A percentile compares a stretch with the other conserved stretches of the same genome.
phyloP scores from a whole-genome alignment of 805 yeast genomes.

The Helenozyma baotianmanensis region DNA sequence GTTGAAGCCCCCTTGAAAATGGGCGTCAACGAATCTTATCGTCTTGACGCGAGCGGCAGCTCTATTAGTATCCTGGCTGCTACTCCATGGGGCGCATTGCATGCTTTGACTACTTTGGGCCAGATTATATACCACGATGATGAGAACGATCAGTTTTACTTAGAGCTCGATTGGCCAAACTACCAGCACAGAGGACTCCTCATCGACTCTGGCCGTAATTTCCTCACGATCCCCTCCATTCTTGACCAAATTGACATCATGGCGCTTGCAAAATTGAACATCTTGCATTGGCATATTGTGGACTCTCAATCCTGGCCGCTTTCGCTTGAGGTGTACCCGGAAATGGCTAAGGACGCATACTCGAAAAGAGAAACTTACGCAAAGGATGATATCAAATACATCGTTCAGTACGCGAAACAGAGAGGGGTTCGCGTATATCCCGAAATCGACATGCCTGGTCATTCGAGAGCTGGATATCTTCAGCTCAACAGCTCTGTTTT shows the following conservation, averaged over 20 bases:
- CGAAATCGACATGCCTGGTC: constrained; percentile 41
- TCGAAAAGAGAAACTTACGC: constrained; percentile 26
- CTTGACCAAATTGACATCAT: constrained; percentile 34
- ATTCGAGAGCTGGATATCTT: constrained; percentile 36
- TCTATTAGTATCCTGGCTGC: constrained; percentile 14
- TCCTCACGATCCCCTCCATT: constrained; percentile 20
- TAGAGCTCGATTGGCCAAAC: constrained; percentile 34
- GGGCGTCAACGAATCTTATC: too few relatives aligned
- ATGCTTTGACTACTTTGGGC: constrained; percentile 37
- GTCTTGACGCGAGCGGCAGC: too few relatives aligned
- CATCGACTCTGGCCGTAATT: constrained; percentile 39
- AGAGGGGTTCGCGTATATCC: constrained; percentile 40
- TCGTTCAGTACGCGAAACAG: constrained; percentile 28
- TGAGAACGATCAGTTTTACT: constrained; percentile 5
- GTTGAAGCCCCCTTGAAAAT: too few relatives aligned
- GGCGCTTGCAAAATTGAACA: constrained; percentile 35
- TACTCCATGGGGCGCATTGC: constrained; percentile 40
- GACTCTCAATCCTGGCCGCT: constrained; percentile 42
- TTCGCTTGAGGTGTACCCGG: constrained; percentile 25
- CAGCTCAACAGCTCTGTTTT: constrained; percentile 23
- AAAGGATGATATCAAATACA: constrained; percentile 19
- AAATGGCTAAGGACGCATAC: constrained; percentile 37
- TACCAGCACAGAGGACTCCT: constrained; percentile 36
- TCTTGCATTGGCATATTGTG: constrained; percentile 37
- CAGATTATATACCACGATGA: constrained; percentile 32